Conservation (phyloP, 345 rosid genomes). For the Lepidium aucheri region DNA sequence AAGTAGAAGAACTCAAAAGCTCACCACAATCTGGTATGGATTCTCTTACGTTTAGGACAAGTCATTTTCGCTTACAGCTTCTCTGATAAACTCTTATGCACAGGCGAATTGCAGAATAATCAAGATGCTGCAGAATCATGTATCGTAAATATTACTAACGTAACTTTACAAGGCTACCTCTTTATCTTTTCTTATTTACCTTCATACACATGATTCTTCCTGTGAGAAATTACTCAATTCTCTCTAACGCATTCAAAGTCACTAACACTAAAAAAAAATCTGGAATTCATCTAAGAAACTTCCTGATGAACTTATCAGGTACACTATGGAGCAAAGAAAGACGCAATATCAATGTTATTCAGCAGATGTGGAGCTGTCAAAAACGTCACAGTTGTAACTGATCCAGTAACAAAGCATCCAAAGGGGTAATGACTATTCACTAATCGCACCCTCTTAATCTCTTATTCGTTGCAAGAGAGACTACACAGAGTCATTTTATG, state of each 20-base stretch:
- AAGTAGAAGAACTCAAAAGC: slow-evolving; percentile 11
- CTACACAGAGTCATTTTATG: background rate
- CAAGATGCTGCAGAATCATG: slow-evolving; percentile 22
- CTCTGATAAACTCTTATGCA: background rate
- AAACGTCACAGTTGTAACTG: slow-evolving; percentile 16
- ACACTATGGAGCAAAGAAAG: slow-evolving; percentile 30
- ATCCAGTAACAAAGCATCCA: slow-evolving; percentile 18
- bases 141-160: slow-evolving; percentile 30
- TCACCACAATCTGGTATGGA: slow-evolving; percentile 22
- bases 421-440: slow-evolving; percentile 18
- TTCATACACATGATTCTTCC: background rate
- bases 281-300: background rate
- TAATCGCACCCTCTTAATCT: background rate
- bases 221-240: background rate
- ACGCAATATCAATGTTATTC: slow-evolving; percentile 30
- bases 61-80: background rate
- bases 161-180: background rate
- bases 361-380: slow-evolving; percentile 30
- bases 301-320: slow-evolving; percentile 22
- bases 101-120: slow-evolving; percentile 22
- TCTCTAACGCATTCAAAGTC: background rate
- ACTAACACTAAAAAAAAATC: background rate
- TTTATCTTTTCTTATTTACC: background rate
- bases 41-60: background rate
- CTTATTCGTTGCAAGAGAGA: background rate